Evolutionary conservation across 2,329 filamentous ascomycete genomes (phyloP).

Genomic region (Emergomyces pasteurianus): DNA sequence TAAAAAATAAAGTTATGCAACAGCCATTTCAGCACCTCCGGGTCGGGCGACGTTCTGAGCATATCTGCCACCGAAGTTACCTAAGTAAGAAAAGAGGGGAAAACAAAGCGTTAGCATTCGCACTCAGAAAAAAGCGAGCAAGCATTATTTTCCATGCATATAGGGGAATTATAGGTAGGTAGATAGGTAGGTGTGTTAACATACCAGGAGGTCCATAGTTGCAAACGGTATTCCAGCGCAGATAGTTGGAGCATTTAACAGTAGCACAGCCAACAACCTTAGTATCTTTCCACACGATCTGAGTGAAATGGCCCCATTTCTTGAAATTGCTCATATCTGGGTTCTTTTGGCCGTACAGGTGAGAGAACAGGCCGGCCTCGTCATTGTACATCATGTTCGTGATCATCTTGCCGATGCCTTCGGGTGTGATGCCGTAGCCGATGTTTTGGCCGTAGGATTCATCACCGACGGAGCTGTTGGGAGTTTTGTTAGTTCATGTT

Average conservation of each 20-base stretch:
- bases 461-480: constrained; percentile 16
- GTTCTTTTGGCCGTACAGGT: constrained; percentile 46
- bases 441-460: constrained; percentile 86
- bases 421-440: constrained; percentile 44
- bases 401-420: constrained; percentile 53
- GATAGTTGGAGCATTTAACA: constrained; percentile 32
- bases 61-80: constrained; percentile 45
- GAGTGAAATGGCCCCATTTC: constrained; percentile 61
- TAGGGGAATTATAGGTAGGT: not conserved
- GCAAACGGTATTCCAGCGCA: constrained; percentile 70
- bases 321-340: constrained; percentile 51
- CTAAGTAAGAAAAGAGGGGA: constrained; percentile 17
- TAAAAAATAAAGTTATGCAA: not conserved
- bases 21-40: constrained; percentile 22
- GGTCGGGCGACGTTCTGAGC: constrained; percentile 39
- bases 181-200: constrained; percentile 16
- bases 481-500: not conserved
- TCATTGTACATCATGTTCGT: constrained; percentile 83
- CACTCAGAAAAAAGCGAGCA: no score
- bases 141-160: no score
- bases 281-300: constrained; percentile 59
- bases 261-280: constrained; percentile 52
- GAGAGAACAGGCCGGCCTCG: constrained; percentile 50
- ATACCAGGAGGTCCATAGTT: constrained; percentile 69
- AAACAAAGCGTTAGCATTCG: not conserved